These are phyloP conservation scores for Fusarium sp. DNA, from an alignment of 2,329 filamentous ascomycete genomes.

Conservation along the genomic window DNA sequence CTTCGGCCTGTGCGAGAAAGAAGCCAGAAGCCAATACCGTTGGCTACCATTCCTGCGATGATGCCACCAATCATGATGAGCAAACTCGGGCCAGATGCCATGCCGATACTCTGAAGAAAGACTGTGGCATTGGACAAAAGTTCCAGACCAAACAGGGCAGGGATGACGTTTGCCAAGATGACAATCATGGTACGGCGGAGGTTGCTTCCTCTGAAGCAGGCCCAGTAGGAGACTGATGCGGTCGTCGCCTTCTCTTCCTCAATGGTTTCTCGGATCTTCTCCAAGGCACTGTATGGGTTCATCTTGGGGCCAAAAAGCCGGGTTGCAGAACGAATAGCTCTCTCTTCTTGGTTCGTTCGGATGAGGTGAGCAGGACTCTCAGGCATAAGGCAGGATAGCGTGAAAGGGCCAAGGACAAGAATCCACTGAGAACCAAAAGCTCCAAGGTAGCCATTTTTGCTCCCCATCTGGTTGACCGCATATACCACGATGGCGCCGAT, in stretches of 20 bases:
- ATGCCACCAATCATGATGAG: slow-evolving; percentile 61
- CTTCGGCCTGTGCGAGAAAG: slow-evolving; percentile 56
- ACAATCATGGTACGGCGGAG: slow-evolving; percentile 53
- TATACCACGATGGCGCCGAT: slow-evolving; percentile 41
- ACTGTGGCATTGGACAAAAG: slow-evolving; percentile 56
- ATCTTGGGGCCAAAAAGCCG: slow-evolving; percentile 36
- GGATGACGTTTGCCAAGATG: slow-evolving; percentile 54
- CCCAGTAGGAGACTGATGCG: slow-evolving; percentile 50
- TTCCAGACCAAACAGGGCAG: slow-evolving; percentile 57
- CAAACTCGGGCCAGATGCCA: slow-evolving; percentile 48
- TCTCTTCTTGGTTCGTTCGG: slow-evolving; percentile 24
- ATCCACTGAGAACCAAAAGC: slow-evolving; percentile 44
- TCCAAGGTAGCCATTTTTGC: slow-evolving; percentile 36
- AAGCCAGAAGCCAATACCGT: slow-evolving; percentile 57
- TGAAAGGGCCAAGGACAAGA: slow-evolving; percentile 32
- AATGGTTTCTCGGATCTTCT: slow-evolving; percentile 48
- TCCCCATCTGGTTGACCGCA: slow-evolving; percentile 34
- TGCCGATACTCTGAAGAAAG: slow-evolving; percentile 48
- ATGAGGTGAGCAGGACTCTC: slow-evolving; percentile 44
- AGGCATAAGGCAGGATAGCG: slow-evolving; percentile 41
- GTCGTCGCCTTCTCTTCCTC: slow-evolving; percentile 51
- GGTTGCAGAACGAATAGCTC: slow-evolving; percentile 31
- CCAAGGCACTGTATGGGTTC: slow-evolving; percentile 23
- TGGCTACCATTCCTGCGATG: slow-evolving; percentile 57
- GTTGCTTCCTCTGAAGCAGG: slow-evolving; percentile 56